phyloP scores from a whole-genome alignment of 306 rosid genomes.

The Fragaria iinumae region DNA sequence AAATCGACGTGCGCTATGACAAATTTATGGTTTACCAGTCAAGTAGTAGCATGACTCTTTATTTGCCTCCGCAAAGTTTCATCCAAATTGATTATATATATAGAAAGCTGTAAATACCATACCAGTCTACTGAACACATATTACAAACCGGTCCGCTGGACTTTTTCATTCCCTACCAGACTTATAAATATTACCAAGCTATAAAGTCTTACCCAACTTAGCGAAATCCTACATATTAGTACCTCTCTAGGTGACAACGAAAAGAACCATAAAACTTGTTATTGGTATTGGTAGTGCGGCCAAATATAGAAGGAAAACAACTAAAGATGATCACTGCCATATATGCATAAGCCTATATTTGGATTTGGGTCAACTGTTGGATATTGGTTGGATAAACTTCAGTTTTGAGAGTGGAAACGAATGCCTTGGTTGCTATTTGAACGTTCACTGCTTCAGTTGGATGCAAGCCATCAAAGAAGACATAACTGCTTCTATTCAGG shows the following conservation, averaged over 20 bases:
- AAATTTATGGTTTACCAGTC: too few species aligned
- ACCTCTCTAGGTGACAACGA: not conserved
- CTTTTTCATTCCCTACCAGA: not conserved
- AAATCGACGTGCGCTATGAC: too few species aligned
- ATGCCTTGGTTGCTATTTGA: conserved; percentile 43
- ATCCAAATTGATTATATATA: too few species aligned
- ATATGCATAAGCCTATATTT: not conserved
- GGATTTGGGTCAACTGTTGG: conserved; percentile 18
- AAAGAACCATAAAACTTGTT: not conserved
- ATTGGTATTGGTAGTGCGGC: not conserved
- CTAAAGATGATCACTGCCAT: not conserved
- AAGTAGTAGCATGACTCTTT: too few species aligned
- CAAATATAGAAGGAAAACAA: not conserved
- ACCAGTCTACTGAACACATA: not conserved
- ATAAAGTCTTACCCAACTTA: not conserved
- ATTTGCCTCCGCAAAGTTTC: too few species aligned
- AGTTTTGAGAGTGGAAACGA: conserved; percentile 26
- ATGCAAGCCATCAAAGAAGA: conserved; percentile 51
- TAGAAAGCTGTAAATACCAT: not conserved
- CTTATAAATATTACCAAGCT: not conserved
- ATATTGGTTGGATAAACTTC: conserved; percentile 55
- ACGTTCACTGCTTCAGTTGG: conserved; percentile 51
- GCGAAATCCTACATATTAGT: not conserved
- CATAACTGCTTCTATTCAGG: conserved; percentile 29
- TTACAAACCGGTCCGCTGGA: not conserved